A percentile compares a stretch with the other conserved stretches of the same genome.
Conservation (phyloP, 352 stramenopile genomes). For the Globisporangium canariense region DNA sequence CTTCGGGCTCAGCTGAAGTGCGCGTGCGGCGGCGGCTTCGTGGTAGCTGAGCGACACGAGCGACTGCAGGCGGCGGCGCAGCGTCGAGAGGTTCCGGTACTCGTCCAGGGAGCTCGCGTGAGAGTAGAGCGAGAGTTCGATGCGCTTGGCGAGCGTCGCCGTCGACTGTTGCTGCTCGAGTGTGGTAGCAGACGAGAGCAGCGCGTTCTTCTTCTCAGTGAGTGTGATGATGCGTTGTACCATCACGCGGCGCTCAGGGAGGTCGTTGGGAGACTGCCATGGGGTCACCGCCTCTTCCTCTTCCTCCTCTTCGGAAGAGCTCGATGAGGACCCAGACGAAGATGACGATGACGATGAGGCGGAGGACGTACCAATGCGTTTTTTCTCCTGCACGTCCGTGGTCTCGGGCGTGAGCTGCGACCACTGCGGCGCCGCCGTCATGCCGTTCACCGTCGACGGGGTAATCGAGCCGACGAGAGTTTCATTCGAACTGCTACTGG, state of each 20-base stretch:
- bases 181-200: neutral
- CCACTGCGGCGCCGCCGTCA: constrained; percentile 24
- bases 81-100: constrained; percentile 65
- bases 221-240: constrained; percentile 71
- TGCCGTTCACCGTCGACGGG: constrained; percentile 24
- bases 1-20: constrained; percentile 20
- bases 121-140: constrained; percentile 73
- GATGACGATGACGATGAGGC: constrained; percentile 8
- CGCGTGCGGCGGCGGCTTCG: constrained; percentile 37
- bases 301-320: constrained; percentile 15
- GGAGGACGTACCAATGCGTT: constrained; percentile 23
- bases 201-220: constrained; percentile 29
- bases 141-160: constrained; percentile 56
- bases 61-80: constrained; percentile 66
- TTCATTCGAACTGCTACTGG: constrained; percentile 11
- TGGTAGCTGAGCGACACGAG: constrained; percentile 67
- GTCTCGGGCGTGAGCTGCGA: constrained; percentile 27
- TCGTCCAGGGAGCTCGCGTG: constrained; percentile 59
- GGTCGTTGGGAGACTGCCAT: constrained; percentile 57
- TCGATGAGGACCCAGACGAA: constrained; percentile 13
- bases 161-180: constrained; percentile 1
- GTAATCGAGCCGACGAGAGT: constrained; percentile 13
- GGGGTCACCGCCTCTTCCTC: constrained; percentile 16
- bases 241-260: constrained; percentile 62
- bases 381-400: constrained; percentile 14